Conservation (phyloP, 495 filamentous ascomycete genomes). For the Hypoxylon lienhwacheense region DNA sequence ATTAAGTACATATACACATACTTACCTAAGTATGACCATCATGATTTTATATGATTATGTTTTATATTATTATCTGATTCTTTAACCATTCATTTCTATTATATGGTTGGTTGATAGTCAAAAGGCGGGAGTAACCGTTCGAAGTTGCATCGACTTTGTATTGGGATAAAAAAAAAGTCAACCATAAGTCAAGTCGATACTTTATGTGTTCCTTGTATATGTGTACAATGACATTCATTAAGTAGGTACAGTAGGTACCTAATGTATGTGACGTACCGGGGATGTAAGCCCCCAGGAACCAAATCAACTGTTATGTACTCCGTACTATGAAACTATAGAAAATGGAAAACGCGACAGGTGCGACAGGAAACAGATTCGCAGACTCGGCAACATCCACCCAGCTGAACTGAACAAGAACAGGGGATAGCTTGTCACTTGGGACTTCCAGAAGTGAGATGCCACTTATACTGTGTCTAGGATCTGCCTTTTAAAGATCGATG, state of each 20-base stretch:
- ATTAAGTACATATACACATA: too few species aligned
- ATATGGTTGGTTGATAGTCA: not conserved
- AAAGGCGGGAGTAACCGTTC: conserved; percentile 26
- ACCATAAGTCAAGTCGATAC: not conserved
- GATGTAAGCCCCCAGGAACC: conserved; percentile 27
- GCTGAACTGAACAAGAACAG: conserved; percentile 26
- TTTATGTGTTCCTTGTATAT: too few species aligned
- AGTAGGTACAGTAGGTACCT: too few species aligned
- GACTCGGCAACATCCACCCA: conserved; percentile 26
- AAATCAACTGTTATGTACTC: too few species aligned
- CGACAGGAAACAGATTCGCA: conserved; percentile 16
- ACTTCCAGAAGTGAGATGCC: conserved; percentile 20
- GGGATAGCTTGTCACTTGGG: conserved; percentile 22
- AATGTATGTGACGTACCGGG: conserved; percentile 28
- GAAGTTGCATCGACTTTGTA: conserved; percentile 28
- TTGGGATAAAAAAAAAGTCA: conserved; percentile 16
- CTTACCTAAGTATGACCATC: too few species aligned
- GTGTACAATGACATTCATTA: conserved; percentile 18
- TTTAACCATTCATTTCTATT: too few species aligned
- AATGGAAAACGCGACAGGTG: conserved; percentile 9
- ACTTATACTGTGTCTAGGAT: conserved; percentile 35
- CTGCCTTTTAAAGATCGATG: conserved; percentile 29
- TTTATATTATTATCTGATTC: too few species aligned
- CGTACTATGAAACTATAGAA: too few species aligned
- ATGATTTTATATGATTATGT: too few species aligned